Conservation (phyloP, 257 asterid genomes). For the Echites panduratus region DNA sequence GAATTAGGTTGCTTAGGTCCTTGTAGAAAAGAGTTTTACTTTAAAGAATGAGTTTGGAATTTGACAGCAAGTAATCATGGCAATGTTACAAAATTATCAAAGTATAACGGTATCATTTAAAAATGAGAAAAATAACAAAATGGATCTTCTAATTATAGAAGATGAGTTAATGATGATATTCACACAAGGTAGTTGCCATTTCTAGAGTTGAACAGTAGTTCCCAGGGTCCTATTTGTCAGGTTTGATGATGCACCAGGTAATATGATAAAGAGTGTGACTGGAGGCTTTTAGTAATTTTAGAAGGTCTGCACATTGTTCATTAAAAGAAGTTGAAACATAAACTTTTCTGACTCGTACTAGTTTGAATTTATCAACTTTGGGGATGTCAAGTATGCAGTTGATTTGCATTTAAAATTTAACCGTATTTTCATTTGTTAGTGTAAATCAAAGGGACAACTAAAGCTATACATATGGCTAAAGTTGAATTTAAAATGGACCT, state of each 20-base stretch:
- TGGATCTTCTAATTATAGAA: not conserved
- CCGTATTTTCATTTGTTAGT: not conserved
- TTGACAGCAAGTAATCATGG: not conserved
- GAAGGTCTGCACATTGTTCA: not conserved
- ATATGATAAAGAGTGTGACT: not conserved
- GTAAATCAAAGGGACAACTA: not conserved
- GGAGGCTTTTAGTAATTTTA: not conserved
- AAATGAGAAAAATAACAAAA: not conserved
- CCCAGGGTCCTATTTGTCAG: too few species aligned
- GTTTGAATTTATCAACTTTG: not conserved
- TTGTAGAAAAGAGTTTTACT: not conserved
- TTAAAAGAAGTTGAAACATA: not conserved
- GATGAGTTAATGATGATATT: too few species aligned
- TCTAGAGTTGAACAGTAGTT: too few species aligned
- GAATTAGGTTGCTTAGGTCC: not conserved
- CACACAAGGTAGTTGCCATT: not conserved
- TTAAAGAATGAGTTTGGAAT: not conserved
- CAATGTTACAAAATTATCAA: too few species aligned
- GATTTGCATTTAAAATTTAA: not conserved
- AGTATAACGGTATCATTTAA: too few species aligned
- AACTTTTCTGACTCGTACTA: not conserved
- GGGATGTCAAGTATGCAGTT: not conserved
- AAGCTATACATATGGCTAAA: not conserved
- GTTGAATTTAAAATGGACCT: not conserved
- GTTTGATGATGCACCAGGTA: not conserved